Evolutionary conservation across 768 basidiomycete species (phyloP), one percentile per base, ranked within the genome.

Genomic region (Panaeolus papilionaceus): DNA sequence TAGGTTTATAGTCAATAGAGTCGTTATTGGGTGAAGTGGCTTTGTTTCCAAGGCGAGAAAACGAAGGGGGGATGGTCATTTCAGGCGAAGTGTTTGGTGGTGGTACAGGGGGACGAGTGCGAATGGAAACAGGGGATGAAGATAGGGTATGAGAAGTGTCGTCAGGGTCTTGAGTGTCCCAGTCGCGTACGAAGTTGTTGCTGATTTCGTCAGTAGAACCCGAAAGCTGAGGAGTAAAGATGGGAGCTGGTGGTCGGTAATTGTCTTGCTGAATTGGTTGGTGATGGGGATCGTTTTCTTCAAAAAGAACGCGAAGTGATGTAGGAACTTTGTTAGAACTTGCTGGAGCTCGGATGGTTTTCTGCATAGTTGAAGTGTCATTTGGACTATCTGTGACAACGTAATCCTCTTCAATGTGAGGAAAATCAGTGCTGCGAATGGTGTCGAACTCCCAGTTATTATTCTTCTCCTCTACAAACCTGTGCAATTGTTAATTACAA

Each of bases 221-320:
- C 54, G 72, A 65, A 5, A 66, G 61, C 3, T 66, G 67, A 58
- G 66, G 67, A 16, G 64, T 62, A 45, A 62, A 67, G 5, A 67
- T 63, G n/a, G 64, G 62, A 18, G 58, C 61, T 28, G 84, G 79
- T 12, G 83, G 75, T 28, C 83, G 85, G 70, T 84, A 79, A 1
- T 81, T 75, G 47, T 86, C 85, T 7, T 79, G 74, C 37, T 74
- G 75, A 7, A 76, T 23, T 20, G 71, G 64, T 10, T 58, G 54
- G 28, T 58, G 54, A 11, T 58, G 37, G 37, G 54, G 54, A n/a
- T 76, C 72, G 16, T 84, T 86, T 54, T 89, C 86, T 66, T 92
- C 92, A 76, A 98, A 98, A 10, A 98, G 81, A 42, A 84, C 81
- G 0, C 94, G 91, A 2, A 96, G 82, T 0, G 93, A 95, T 1